Base-by-base conservation (phyloP, 495 filamentous ascomycete species). In the Margaritispora aquatica region DNA sequence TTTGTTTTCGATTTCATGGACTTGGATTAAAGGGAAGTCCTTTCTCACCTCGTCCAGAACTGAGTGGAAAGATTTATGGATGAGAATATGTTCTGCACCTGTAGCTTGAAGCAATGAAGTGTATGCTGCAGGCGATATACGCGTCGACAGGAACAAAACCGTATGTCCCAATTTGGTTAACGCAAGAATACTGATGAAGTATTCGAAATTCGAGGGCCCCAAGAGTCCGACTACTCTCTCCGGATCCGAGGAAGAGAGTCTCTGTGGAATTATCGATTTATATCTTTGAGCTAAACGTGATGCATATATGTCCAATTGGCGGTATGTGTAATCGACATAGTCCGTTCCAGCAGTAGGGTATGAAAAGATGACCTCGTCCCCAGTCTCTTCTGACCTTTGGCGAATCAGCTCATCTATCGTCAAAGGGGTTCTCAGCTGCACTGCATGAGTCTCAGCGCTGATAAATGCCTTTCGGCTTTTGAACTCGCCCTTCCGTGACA, bases 71-170 rank as follows among this genome's bases (percentile, higher is more conserved):
- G 20, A 51, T 26, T 24, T 31, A 20, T n/a, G 20, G n/a, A 2
- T 11, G 31, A n/a, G 19, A 24, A 27, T 54, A 15, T 24, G 82
- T 24, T 50, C 20, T 77, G 69, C 9, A 71, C 68, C 51, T 75
- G 74, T 27, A 68, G 69, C 24, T 70, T 62, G 3, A 77, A 75
- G 11, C 72, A 69, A 41, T 75, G 64, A 1, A 85, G 70, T 3
- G 59, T 76, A 80, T 26, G 82, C 83, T 2, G 70, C 66, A 0
- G 75, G 69, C 5, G 79, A 74, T 17, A 86, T 67, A 41, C 84
- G 76, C 13, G 82, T 80, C 0, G 84, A 87, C 13, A 87, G 69
- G 61, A 81, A 78, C 63, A 87, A 74, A 20, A 78, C 73, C 3
- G 78, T 81, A 61, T 80, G 81, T 21, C 83, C 84, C 1, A 85